These are phyloP conservation scores for Mortierella sp. DNA, from an alignment of 371 early-diverging fungal species.

Conservation along the genomic window DNA sequence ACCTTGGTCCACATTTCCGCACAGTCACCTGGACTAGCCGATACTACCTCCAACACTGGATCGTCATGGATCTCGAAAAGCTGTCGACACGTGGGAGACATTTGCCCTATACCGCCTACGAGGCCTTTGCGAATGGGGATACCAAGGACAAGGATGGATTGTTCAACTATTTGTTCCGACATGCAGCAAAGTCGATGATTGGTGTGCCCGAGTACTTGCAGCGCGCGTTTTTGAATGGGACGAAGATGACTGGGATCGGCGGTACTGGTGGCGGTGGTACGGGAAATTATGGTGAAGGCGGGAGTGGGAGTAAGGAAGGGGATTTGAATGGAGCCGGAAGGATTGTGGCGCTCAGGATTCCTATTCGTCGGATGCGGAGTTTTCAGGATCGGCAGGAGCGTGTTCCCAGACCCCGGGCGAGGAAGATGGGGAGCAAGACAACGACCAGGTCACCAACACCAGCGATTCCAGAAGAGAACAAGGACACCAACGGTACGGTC, in stretches of 20 bases:
- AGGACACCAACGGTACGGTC: neutral
- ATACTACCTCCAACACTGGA: slow-evolving; percentile 2
- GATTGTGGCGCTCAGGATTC: slow-evolving; percentile 8
- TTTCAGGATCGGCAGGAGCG: slow-evolving; percentile 5
- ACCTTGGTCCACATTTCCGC: neutral
- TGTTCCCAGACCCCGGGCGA: neutral
- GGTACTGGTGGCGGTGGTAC: too few species aligned
- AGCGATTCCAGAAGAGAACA: neutral
- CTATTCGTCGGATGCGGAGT: slow-evolving; percentile 9
- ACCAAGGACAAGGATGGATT: neutral
- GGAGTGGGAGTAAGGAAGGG: too few species aligned
- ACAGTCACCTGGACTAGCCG: slow-evolving; percentile 1
- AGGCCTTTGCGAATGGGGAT: neutral
- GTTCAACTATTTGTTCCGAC: neutral
- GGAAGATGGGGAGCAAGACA: neutral
- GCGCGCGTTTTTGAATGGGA: slow-evolving; percentile 5
- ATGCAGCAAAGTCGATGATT: neutral
- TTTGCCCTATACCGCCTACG: neutral
- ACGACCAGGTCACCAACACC: neutral
- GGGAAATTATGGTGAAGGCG: too few species aligned
- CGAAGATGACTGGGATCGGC: too few species aligned
- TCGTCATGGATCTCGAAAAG: slow-evolving; percentile 4
- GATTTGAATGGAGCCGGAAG: neutral
- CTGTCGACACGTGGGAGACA: neutral
- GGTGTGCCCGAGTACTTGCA: slow-evolving; percentile 4